A percentile compares a stretch with the other conserved stretches of the same genome.
phyloP scores from a whole-genome alignment of 1,139 yeast genomes.

The Lodderomyces pseudojiufengensis region DNA sequence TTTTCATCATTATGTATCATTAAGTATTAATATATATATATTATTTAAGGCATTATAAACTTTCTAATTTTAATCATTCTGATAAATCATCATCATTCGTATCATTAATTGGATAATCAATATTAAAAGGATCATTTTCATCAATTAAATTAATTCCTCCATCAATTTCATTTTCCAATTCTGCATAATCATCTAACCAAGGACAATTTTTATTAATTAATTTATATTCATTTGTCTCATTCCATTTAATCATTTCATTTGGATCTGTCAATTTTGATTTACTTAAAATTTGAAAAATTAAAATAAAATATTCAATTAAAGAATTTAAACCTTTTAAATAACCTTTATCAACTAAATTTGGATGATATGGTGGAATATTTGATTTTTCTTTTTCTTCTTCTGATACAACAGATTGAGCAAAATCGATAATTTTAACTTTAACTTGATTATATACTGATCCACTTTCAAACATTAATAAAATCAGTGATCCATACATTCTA shows the following conservation, averaged over 20 bases:
- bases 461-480: conserved; percentile 87
- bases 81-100: conserved; percentile 25
- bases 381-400: conserved; percentile 43
- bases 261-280: conserved; percentile 15
- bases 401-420: conserved; percentile 89
- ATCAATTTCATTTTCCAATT: conserved; percentile 24
- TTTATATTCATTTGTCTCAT: conserved; percentile 22
- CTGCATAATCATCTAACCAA: conserved; percentile 51
- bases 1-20: too few species aligned
- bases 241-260: conserved; percentile 12
- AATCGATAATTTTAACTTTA: conserved; percentile 79
- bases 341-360: conserved; percentile 68
- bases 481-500: conserved; percentile 86
- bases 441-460: conserved; percentile 22
- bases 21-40: too few species aligned
- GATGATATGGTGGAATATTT: conserved; percentile 62
- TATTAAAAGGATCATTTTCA: conserved; percentile 23
- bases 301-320: conserved; percentile 57
- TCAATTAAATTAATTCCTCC: conserved; percentile 11
- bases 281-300: conserved; percentile 50
- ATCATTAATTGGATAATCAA: conserved; percentile 21
- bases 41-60: too few species aligned
- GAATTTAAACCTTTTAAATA: conserved; percentile 78
- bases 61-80: conserved; percentile 12
- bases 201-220: conserved; percentile 12